A percentile compares a stretch with the other conserved stretches of the same genome.
phyloP scores from a whole-genome alignment of 257 asterid species.

The Solanum sejunctum region DNA sequence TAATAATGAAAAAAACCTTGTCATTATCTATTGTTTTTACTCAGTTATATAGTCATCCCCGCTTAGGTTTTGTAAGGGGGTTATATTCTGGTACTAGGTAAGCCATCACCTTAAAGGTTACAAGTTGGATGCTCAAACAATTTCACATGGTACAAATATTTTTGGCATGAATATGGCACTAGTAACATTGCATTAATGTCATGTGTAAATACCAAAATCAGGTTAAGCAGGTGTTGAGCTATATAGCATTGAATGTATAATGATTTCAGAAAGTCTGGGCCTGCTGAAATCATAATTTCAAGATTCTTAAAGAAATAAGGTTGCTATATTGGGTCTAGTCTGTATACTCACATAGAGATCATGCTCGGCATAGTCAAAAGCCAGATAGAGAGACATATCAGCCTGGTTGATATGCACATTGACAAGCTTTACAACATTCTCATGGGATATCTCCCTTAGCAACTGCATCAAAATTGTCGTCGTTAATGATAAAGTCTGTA shows the following conservation, averaged over 20 bases:
- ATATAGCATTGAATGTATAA: neutral
- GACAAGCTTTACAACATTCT: slow-evolving; percentile 90
- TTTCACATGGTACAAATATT: neutral
- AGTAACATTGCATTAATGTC: neutral
- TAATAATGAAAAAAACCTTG: neutral
- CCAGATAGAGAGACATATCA: slow-evolving; percentile 93
- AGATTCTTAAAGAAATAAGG: neutral
- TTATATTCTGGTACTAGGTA: neutral
- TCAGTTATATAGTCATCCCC: neutral
- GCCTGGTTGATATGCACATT: slow-evolving; percentile 90
- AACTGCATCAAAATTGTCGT: slow-evolving; percentile 36
- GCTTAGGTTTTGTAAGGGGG: neutral
- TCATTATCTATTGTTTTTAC: neutral
- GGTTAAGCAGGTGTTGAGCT: neutral
- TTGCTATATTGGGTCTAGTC: neutral
- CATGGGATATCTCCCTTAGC: slow-evolving; percentile 94
- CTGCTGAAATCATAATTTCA: neutral
- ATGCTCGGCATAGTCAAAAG: slow-evolving; percentile 95
- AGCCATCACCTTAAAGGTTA: neutral
- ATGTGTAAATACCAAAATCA: neutral
- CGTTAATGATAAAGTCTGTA: neutral
- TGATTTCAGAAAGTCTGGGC: neutral
- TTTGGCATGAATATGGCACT: neutral
- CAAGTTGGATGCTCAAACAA: neutral
- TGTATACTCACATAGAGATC: slow-evolving; percentile 81